Evolutionary conservation across 345 rosid genomes (phyloP).

Genomic region (Citrus trifoliata): DNA sequence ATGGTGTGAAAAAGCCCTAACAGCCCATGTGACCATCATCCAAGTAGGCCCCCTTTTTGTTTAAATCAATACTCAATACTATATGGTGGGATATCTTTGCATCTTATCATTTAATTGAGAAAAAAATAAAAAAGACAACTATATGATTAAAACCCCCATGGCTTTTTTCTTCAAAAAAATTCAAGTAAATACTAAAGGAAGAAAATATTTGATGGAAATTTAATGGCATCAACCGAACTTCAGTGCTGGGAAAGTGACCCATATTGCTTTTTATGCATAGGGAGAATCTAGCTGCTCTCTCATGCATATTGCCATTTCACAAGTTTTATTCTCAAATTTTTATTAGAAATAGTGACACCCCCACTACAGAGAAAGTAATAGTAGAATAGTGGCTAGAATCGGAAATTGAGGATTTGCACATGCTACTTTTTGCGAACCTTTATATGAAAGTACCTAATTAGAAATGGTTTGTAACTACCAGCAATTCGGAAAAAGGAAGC

Average conservation of each 20-base stretch:
- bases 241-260: constrained; percentile 5
- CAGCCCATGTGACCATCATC: constrained; percentile 42
- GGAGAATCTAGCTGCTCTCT: not conserved
- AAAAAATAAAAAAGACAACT: not conserved
- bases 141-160: not conserved
- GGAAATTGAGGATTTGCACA: not conserved
- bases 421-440: not conserved
- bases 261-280: not conserved
- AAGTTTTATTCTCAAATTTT: not conserved
- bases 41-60: constrained; percentile 19
- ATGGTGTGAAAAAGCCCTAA: constrained; percentile 24
- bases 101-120: constrained; percentile 7
- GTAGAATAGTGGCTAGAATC: not conserved
- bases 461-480: not conserved
- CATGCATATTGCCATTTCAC: not conserved
- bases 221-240: not conserved
- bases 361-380: not conserved
- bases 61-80: not conserved
- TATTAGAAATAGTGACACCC: not conserved
- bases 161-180: not conserved
- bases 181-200: not conserved
- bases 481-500: not conserved
- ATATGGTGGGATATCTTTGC: constrained; percentile 16
- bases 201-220: not conserved
- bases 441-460: constrained; percentile 3